Base-by-base conservation (phyloP, 2,329 filamentous ascomycete species). In the Ceratocystis alfenasii region DNA sequence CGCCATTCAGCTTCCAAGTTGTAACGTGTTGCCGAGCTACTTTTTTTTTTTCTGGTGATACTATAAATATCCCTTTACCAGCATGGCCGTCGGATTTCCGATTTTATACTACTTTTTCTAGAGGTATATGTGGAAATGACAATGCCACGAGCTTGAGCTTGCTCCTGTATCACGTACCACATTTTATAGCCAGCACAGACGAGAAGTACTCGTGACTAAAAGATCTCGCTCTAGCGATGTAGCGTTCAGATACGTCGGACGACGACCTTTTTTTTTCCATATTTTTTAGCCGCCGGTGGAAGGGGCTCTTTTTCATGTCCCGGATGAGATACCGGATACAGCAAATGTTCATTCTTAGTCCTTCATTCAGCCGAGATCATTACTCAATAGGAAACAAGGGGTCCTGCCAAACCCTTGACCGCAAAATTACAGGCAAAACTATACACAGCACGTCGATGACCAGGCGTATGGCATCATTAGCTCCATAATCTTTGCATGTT, bases 381-480 rank as follows among this genome's bases (percentile, higher is more conserved):
- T 59, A n/a, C 55, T n/a, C 5, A 59, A 59, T 20, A 30, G 28
- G 15, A 59, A 59, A n/a, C 55, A 6, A 30, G 55, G 33, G 36
- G 36, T 15, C 36, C 10, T 41, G 12, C 12, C 36, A 41, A 15
- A 41, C 10, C 25, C 30, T 36, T 59, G 28, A 17, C 17, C 8
- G 28, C 55, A n/a, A 30, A 59, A 59, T n/a, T 17, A 36, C 12
- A 59, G 20, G 28, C 6, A 12, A 30, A n/a, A 8, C 2, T 36
- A 8, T 1, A 36, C 7, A 59, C 28, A 59, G 55, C 55, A 59
- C 55, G 55, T 36, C 15, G 55, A 59, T 59, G 30, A 59, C 55
- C 36, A 28, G 25, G 55, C 33, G n/a, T 59, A 59, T 59, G 55
- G 55, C 55, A 59, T 59, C 55, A 59, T 59, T n/a, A 59, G 33